These are phyloP conservation scores for Wickerhamomyces mucosus DNA, from an alignment of 805 yeast genomes.

Conservation along the genomic window DNA sequence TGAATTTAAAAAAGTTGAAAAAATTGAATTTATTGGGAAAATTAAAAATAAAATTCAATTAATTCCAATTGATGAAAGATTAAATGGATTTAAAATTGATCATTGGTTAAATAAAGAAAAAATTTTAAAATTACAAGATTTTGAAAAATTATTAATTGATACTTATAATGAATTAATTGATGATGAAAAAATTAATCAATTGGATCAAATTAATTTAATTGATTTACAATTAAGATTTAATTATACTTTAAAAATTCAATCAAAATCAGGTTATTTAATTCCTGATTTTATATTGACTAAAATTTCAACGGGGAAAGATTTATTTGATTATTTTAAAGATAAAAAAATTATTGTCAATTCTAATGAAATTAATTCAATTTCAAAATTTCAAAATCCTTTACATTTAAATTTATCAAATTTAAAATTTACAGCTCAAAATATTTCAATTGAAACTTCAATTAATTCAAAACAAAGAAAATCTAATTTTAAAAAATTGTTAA, in stretches of 20 bases:
- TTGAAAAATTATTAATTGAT: slow-evolving; percentile 16
- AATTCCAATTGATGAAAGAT: slow-evolving; percentile 9
- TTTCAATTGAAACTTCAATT: slow-evolving; percentile 15
- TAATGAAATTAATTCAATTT: slow-evolving; percentile 13
- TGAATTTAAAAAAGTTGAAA: slow-evolving; percentile 10
- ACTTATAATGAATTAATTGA: slow-evolving; percentile 11
- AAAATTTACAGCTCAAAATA: slow-evolving; percentile 14
- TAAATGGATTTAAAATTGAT: slow-evolving; percentile 22
- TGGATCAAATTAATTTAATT: slow-evolving; percentile 13
- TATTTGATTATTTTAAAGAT: slow-evolving; percentile 21
- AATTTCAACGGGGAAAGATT: slow-evolving; percentile 20
- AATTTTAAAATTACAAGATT: slow-evolving; percentile 16
- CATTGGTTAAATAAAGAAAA: slow-evolving; percentile 24
- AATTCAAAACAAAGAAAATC: slow-evolving; percentile 15
- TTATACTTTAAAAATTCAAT: slow-evolving; percentile 25
- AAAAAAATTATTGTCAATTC: slow-evolving; percentile 20
- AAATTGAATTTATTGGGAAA: slow-evolving; percentile 21
- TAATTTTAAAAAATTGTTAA: slow-evolving; percentile 14
- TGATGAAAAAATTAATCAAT: slow-evolving; percentile 1
- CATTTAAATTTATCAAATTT: slow-evolving; percentile 11
- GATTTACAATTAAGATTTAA: slow-evolving; percentile 26
- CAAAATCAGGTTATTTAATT: slow-evolving; percentile 26
- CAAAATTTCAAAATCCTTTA: slow-evolving; percentile 7
- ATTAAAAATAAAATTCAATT: slow-evolving; percentile 7
- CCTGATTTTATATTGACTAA: slow-evolving; percentile 29